Base-by-base conservation (phyloP, 306 rosid species). In the Rosa chinensis region DNA sequence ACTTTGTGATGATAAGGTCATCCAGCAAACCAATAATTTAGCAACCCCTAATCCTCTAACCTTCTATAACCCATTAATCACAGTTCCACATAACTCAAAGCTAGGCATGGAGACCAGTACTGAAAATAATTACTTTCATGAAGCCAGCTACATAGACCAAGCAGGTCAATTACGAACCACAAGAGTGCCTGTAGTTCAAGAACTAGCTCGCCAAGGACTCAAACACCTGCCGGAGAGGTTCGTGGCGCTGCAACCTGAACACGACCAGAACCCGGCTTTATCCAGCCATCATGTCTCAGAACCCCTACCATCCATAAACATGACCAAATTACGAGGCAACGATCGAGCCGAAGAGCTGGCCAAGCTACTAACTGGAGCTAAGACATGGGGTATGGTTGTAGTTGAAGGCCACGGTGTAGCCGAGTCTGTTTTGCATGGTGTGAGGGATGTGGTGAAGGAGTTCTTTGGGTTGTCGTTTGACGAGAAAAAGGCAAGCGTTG, bases 391-490 rank as follows among this genome's bases (percentile, higher is more conserved):
- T 5, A 74, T 74, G 77, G 32, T 13, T 25, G 5, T 42, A n/a
- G 13, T 74, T 47, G 32, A 74, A 63, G 42, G 45, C 68, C 77
- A 74, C 8, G 77, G 77, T 11, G 53, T 74, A 23, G 37, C 21
- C 6, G 3, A 25, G 21, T 21, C 48, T 74, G 53, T 74, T 55
- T 8, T 74, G 50, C n/a, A 12, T n/a, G 50, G 67, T 73, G 77
- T 52, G 66, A 74, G n/a, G 52, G 77, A 74, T 39, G 53, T 40
- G 16, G 77, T 74, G 37, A 56, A 74, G 68, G 23, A 40, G 21
- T 56, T 74, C 77, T 56, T 74, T 74, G 77, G 67, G 40, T 13
- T 56, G 77, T 74, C 77, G 68, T 74, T 74, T 74, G 67, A 56
- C 13, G 77, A 74, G 40, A 74, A 74, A 68, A 74, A 73, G 40